Percentiles rank a stretch among this genome's conserved stretches.
These are phyloP conservation scores for Sugiyamaella novakii DNA, from an alignment of 1,139 yeast species.

Conservation along the genomic window DNA sequence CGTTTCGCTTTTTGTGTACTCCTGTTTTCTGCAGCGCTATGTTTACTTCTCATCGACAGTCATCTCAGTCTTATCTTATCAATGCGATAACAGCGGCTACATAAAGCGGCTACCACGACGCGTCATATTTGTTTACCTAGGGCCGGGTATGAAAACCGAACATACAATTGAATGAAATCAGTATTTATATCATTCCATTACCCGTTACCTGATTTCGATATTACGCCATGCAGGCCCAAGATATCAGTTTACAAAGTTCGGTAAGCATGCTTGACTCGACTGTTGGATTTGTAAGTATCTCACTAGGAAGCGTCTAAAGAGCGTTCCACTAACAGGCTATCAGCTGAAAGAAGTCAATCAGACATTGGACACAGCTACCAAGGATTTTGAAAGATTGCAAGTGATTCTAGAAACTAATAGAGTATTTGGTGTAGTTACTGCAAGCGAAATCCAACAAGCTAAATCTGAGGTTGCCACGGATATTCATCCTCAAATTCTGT, in stretches of 20 bases:
- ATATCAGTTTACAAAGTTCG: constrained; percentile 13
- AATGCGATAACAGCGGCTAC: not conserved
- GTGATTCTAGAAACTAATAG: constrained; percentile 32
- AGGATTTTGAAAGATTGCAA: constrained; percentile 34
- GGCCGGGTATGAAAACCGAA: too few relatives aligned
- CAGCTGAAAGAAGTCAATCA: constrained; percentile 29
- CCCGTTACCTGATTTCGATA: too few relatives aligned
- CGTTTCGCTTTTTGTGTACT: too few relatives aligned
- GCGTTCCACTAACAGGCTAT: too few relatives aligned
- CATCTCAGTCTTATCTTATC: constrained; percentile 16
- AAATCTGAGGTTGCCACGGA: constrained; percentile 33
- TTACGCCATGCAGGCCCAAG: constrained; percentile 8
- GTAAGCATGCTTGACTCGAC: constrained; percentile 12
- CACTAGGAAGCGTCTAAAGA: too few relatives aligned
- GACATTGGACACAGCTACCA: constrained; percentile 27
- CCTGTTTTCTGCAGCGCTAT: too few relatives aligned
- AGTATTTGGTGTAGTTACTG: constrained; percentile 39
- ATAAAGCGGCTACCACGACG: not conserved
- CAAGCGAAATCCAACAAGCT: constrained; percentile 34
- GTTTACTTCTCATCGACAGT: too few relatives aligned
- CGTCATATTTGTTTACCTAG: constrained; percentile 6
- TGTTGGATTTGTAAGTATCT: constrained; percentile 18
- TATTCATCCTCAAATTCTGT: constrained; percentile 37
- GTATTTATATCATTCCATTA: too few relatives aligned
- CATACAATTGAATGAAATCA: too few relatives aligned